Base-by-base conservation (phyloP, 2,329 filamentous ascomycete species). In the Teratosphaeria viscida region DNA sequence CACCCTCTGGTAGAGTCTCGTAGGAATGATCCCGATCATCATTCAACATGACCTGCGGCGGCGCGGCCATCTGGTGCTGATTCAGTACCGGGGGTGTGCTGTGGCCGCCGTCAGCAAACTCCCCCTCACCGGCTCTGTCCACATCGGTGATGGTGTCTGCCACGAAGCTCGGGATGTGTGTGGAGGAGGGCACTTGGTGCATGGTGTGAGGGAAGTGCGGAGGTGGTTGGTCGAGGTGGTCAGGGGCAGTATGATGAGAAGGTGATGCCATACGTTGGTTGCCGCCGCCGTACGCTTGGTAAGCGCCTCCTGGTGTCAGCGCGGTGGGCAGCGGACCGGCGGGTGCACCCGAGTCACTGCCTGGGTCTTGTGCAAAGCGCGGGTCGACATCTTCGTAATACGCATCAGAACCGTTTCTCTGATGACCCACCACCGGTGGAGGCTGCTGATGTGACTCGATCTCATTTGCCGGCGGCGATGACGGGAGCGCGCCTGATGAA, bases 371-470 rank as follows among this genome's bases (percentile, higher is more conserved):
- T 37, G 85, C 88, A 69, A 96, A 97, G 59, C 86, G 88, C 53
- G 92, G 91, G 65, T 96, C 91, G 12, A 96, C 85, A 72, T 97
- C 92, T 79, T 97, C 94, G 70, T 95, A 95, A 75, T 97, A 97
- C 63, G 82, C 76, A 52, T 78, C 73, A 19, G 80, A 79, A 56
- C 67, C 73, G 27, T 67, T 67, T 43, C 74, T 71, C 6, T 64
- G 63, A 32, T 71, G 70, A 55, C 65, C 43, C 47, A 56, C 49
- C 52, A 55, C 56, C 49, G 70, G 68, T 5, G 70, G 71, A 16
- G 63, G 66, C 56, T 64, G 62, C 4, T 69, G 61, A 3, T 68
- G 67, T 7, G 70, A 68, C 37, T 14, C 37, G 12, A 12, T 12
- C 2, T 16, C 16, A n/a, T 43, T n/a, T 43, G 29, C 29, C 7